Evolutionary conservation across 1,284 basidiomycete species (phyloP).

Genomic region (Farysia itapuensis): DNA sequence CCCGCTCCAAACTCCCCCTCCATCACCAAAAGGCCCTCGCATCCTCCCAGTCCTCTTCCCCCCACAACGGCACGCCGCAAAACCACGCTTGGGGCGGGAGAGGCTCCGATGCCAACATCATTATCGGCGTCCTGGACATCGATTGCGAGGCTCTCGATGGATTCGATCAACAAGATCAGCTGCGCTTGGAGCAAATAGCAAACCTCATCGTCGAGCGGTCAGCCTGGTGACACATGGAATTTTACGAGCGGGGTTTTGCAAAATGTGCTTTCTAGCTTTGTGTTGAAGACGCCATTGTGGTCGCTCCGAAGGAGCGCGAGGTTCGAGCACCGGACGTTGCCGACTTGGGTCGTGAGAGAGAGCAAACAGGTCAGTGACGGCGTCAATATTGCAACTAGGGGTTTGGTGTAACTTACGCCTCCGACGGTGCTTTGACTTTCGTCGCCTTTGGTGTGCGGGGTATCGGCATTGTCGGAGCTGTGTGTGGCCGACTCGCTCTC

Average conservation of each 20-base stretch:
- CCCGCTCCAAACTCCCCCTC: conserved; percentile 18
- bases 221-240: conserved; percentile 17
- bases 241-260: background rate
- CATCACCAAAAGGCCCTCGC: conserved; percentile 18
- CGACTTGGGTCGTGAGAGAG: too few relatives aligned
- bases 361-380: background rate
- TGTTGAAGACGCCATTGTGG: conserved; percentile 8
- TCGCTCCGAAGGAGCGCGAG: conserved; percentile 25
- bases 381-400: too few relatives aligned
- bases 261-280: background rate
- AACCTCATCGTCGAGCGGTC: conserved; percentile 34
- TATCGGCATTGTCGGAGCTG: too few relatives aligned
- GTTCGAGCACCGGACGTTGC: conserved; percentile 19
- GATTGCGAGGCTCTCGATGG: conserved; percentile 59
- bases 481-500: too few relatives aligned
- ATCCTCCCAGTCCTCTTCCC: conserved; percentile 3
- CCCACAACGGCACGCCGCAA: background rate
- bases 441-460: background rate
- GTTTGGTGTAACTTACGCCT: conserved; percentile 17
- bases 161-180: conserved; percentile 58
- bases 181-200: conserved; percentile 54
- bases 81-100: conserved; percentile 41
- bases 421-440: conserved; percentile 20
- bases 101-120: conserved; percentile 45
- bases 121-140: conserved; percentile 61